These are phyloP conservation scores for Alternaria sp. DNA, from an alignment of 2,329 filamentous ascomycete species.

Conservation along the genomic window DNA sequence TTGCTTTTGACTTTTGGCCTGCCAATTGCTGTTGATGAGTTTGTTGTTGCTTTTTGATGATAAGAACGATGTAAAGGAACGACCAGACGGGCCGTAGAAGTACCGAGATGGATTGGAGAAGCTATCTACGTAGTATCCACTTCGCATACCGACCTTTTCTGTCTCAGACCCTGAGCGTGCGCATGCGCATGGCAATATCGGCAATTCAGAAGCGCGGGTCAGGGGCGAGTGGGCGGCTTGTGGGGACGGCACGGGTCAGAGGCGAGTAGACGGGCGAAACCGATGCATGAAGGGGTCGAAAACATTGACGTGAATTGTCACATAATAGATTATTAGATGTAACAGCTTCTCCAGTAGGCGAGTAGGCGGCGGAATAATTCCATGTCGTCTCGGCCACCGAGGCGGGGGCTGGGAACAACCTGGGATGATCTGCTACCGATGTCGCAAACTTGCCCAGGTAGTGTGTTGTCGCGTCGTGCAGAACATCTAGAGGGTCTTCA, in stretches of 20 bases:
- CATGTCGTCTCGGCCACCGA: background rate
- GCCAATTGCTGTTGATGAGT: background rate
- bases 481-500: background rate
- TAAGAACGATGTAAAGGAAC: background rate
- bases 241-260: slow-evolving; percentile 5
- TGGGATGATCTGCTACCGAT: background rate
- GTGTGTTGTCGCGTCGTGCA: background rate
- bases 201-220: background rate
- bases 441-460: background rate
- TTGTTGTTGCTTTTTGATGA: background rate
- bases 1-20: background rate
- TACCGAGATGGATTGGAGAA: background rate
- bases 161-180: background rate
- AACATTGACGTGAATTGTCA: background rate
- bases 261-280: slow-evolving; percentile 4
- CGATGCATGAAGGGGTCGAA: background rate
- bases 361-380: background rate
- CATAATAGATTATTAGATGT: background rate
- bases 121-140: background rate
- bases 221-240: slow-evolving; percentile 2
- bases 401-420: background rate
- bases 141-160: background rate
- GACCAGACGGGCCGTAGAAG: background rate
- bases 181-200: background rate
- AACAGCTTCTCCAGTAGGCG: background rate